phyloP scores from a whole-genome alignment of 257 asterid genomes.

The Mentha longifolia region DNA sequence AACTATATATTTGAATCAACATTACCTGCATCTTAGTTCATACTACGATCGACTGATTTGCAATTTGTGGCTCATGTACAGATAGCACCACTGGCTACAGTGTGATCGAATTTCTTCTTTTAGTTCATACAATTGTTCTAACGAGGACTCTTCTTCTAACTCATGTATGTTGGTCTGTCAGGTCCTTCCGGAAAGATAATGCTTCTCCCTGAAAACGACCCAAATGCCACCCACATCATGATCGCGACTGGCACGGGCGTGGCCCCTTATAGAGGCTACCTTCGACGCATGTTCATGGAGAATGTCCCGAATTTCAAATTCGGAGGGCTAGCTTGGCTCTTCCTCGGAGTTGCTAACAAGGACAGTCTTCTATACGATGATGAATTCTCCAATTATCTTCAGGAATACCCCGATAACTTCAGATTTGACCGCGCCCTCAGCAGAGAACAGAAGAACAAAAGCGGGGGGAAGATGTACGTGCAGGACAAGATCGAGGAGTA shows the following conservation, averaged over 20 bases:
- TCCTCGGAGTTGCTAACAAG: slow-evolving; percentile 91
- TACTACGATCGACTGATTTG: background rate
- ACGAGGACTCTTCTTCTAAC: background rate
- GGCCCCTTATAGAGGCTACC: slow-evolving; percentile 93
- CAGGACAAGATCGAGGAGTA: slow-evolving; percentile 97
- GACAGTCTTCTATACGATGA: slow-evolving; percentile 91
- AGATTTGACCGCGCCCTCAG: slow-evolving; percentile 88
- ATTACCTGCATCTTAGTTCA: background rate
- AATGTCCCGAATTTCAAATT: slow-evolving; percentile 78
- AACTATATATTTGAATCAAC: background rate
- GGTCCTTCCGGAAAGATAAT: slow-evolving; percentile 98
- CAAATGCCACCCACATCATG: slow-evolving; percentile 93
- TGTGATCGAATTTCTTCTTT: background rate
- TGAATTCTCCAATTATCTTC: slow-evolving; percentile 77
- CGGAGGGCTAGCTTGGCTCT: slow-evolving; percentile 93
- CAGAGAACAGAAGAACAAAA: slow-evolving; percentile 84
- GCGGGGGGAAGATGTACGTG: slow-evolving; percentile 95
- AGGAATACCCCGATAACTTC: slow-evolving; percentile 77
- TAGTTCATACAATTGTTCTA: background rate
- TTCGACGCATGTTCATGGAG: slow-evolving; percentile 98
- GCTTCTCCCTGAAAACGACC: slow-evolving; percentile 92
- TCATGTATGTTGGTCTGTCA: slow-evolving; percentile 32
- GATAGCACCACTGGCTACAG: background rate
- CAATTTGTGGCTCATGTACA: background rate
- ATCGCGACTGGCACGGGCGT: slow-evolving; percentile 97